A percentile compares a stretch with the other conserved stretches of the same genome.
These are phyloP conservation scores for Calonectria multiphialidica DNA, from an alignment of 2,329 filamentous ascomycete genomes.

Conservation along the genomic window DNA sequence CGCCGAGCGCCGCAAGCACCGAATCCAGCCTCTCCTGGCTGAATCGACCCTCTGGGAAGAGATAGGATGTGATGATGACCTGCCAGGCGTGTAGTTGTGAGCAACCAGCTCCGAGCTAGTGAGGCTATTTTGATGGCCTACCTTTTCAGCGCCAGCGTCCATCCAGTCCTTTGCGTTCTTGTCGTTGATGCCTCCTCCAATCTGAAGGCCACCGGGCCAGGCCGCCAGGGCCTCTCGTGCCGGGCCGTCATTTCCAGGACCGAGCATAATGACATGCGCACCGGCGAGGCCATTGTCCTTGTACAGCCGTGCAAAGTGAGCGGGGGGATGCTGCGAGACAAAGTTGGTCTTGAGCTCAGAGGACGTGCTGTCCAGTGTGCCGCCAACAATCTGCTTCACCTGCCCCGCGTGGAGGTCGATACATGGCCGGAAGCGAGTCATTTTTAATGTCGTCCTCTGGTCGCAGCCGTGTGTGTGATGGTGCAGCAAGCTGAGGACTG, in stretches of 20 bases:
- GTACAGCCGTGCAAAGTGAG: slow-evolving; percentile 87
- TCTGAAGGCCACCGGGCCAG: slow-evolving; percentile 86
- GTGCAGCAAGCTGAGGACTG: slow-evolving; percentile 3
- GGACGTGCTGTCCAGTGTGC: slow-evolving; percentile 80
- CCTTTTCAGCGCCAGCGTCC: slow-evolving; percentile 88
- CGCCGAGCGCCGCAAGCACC: slow-evolving; percentile 78
- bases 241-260: slow-evolving; percentile 85
- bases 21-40: slow-evolving; percentile 80
- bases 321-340: slow-evolving; percentile 85
- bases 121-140: slow-evolving; percentile 52
- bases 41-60: slow-evolving; percentile 89
- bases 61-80: slow-evolving; percentile 97
- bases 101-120: not conserved
- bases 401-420: slow-evolving; percentile 98
- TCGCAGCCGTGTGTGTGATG: slow-evolving; percentile 7
- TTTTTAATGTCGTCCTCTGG: slow-evolving; percentile 51
- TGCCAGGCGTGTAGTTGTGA: slow-evolving; percentile 55
- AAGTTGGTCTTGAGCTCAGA: slow-evolving; percentile 88
- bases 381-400: slow-evolving; percentile 98
- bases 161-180: slow-evolving; percentile 89
- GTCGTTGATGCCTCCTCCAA: slow-evolving; percentile 94
- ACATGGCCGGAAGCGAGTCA: slow-evolving; percentile 96
- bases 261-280: slow-evolving; percentile 97
- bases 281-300: slow-evolving; percentile 78
- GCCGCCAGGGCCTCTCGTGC: slow-evolving; percentile 80